Base-by-base conservation (phyloP, 108 stramenopile genomes). In the Conticribra weissflogii region DNA sequence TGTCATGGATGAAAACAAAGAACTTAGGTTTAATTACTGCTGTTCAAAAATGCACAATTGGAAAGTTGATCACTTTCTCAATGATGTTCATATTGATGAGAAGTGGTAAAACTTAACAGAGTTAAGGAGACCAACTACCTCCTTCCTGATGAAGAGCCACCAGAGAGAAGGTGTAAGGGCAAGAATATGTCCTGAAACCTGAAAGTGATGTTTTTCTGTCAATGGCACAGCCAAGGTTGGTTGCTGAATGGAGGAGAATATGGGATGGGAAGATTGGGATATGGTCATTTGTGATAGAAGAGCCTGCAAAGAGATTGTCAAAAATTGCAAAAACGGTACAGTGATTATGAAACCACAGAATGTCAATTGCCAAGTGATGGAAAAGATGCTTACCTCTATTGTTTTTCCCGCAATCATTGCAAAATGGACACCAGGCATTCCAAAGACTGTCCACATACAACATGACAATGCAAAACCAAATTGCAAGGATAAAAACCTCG, bases 21-120 rank as follows among this genome's bases (percentile, higher is more conserved):
- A 41, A 41, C 8, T 12, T 41, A 41, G 36, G 12, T 41, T 41
- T 41, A 41, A 41, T 9, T 41, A 9, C 8, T 9, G 12, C 12
- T 12, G 12, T 41, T 5, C 12, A 9, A 41, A 41, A 9, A 5
- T 12, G 12, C 8, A 41, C 12, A 33, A 59, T 59, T 31, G 31
- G 8, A 7, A n/a, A 12, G 33, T 59, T 31, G 16, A 32, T 33
- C 33, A 59, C 58, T 15, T 67, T 32, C 19, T 68, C 9, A 29
- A 55, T 0, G 3, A 45, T 21, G 66, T 57, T 3, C 36, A 68
- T 27, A 52, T 68, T 17, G 55, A 68, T 47, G 66, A 68, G 45
- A 68, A 68, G 55, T 68, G 66, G 66, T 68, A 57, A n/a, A 46
- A 45, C 29, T 5, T 68, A 8, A 67, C 27, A 12, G 23, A 27